Evolutionary conservation across 129 eudicot species (phyloP).

Genomic region (Flaveria brownii): DNA sequence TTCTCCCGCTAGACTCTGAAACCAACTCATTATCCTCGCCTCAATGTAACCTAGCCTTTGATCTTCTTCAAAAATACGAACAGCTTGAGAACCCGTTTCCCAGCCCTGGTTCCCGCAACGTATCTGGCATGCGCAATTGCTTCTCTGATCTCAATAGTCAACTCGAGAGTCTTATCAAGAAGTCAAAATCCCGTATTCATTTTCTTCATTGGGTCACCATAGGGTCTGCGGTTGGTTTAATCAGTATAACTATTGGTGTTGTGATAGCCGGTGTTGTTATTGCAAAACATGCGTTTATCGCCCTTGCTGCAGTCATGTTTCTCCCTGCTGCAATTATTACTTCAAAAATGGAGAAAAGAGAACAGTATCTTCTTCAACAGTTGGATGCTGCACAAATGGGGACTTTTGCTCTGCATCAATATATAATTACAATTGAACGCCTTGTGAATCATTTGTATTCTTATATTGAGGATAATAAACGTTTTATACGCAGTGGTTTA

Average conservation of each 20-base stretch:
- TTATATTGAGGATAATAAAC: constrained; percentile 65
- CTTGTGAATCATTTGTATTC: constrained; percentile 62
- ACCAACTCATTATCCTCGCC: constrained; percentile 52
- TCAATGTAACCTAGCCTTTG: constrained; percentile 58
- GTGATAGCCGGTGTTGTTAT: constrained; percentile 52
- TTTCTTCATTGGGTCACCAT: constrained; percentile 43
- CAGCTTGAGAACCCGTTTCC: constrained; percentile 68
- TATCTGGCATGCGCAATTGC: constrained; percentile 60
- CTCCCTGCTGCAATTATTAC: constrained; percentile 48
- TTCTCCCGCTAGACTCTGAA: constrained; percentile 66
- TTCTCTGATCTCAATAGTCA: constrained; percentile 62
- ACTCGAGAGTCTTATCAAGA: constrained; percentile 47
- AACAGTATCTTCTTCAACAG: constrained; percentile 42
- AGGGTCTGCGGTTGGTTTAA: constrained; percentile 51
- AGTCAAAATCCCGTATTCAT: constrained; percentile 50
- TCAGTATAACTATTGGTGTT: constrained; percentile 51
- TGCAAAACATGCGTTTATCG: constrained; percentile 58
- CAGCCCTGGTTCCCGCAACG: constrained; percentile 52
- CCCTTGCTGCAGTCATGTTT: constrained; percentile 53
- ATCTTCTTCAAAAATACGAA: constrained; percentile 59
- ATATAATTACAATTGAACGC: constrained; percentile 78
- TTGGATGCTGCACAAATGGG: constrained; percentile 73
- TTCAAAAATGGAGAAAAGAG: constrained; percentile 55
- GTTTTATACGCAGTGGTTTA: constrained; percentile 58
- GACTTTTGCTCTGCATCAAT: constrained; percentile 62